These are phyloP conservation scores for Spathaspora sp. DNA, from an alignment of 1,139 yeast genomes.

Conservation along the genomic window DNA sequence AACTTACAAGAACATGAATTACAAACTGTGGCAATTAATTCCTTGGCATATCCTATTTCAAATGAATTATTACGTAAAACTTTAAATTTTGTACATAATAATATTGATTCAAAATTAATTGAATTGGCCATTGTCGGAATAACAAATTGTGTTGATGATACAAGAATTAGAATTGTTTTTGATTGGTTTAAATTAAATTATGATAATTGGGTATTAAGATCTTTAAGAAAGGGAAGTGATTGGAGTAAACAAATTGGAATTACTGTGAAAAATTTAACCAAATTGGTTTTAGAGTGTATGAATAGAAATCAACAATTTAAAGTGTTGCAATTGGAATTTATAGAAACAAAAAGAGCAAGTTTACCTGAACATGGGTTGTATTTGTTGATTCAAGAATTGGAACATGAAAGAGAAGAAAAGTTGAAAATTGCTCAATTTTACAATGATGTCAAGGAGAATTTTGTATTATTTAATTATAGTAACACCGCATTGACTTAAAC, in stretches of 20 bases:
- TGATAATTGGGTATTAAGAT: constrained; percentile 48
- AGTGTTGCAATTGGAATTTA: constrained; percentile 23
- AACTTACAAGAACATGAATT: constrained; percentile 32
- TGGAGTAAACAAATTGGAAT: constrained; percentile 39
- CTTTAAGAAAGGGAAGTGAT: constrained; percentile 45
- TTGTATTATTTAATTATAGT: too few species aligned
- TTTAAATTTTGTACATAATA: constrained; percentile 53
- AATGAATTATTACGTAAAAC: constrained; percentile 50
- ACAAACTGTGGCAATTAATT: constrained; percentile 54
- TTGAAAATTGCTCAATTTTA: constrained; percentile 7
- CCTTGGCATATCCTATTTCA: constrained; percentile 49
- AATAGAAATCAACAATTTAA: constrained; percentile 30
- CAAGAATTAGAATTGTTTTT: constrained; percentile 38
- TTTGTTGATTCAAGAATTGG: constrained; percentile 20
- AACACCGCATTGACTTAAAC: not conserved
- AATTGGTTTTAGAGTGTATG: constrained; percentile 44
- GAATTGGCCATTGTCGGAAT: constrained; percentile 58
- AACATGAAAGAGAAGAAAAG: constrained; percentile 22
- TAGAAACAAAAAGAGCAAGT: constrained; percentile 25
- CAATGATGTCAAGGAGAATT: constrained; percentile 7
- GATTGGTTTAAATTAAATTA: constrained; percentile 55
- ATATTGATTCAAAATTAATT: constrained; percentile 52
- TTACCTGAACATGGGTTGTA: constrained; percentile 38
- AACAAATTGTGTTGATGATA: constrained; percentile 6
- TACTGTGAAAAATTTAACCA: constrained; percentile 41